Conservation (phyloP, 78 protist species). For the Dictyostelium intermedium region DNA sequence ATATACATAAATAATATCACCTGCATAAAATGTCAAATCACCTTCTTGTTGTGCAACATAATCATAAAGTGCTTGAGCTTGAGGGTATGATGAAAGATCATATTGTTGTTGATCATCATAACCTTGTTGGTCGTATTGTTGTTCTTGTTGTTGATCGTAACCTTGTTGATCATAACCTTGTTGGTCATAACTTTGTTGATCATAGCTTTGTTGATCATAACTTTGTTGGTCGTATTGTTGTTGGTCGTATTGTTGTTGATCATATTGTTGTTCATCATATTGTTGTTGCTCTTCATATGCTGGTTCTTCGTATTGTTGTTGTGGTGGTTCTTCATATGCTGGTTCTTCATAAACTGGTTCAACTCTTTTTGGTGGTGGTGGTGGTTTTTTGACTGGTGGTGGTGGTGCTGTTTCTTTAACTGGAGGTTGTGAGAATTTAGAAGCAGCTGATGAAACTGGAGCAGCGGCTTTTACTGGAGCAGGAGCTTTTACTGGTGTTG, state of each 20-base stretch:
- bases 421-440: conserved; percentile 17
- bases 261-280: conserved; percentile 47
- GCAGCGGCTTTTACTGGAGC: background rate
- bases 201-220: background rate
- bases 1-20: conserved; percentile 59
- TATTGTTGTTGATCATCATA: conserved; percentile 27
- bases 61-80: conserved; percentile 67
- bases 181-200: conserved; percentile 7
- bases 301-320: conserved; percentile 37
- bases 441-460: conserved; percentile 5
- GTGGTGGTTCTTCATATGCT: conserved; percentile 9
- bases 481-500: conserved; percentile 1
- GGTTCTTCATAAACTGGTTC: conserved; percentile 54
- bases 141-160: background rate
- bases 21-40: conserved; percentile 74
- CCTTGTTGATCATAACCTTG: conserved; percentile 6
- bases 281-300: conserved; percentile 4
- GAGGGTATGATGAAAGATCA: background rate
- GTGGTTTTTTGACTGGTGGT: conserved; percentile 43
- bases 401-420: conserved; percentile 33
- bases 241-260: conserved; percentile 45
- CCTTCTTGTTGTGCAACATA: conserved; percentile 64
- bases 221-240: conserved; percentile 24
- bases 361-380: conserved; percentile 52
- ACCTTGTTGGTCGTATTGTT: conserved; percentile 43